Evolutionary conservation across 306 rosid species (phyloP).

Genomic region (Malus fusca): DNA sequence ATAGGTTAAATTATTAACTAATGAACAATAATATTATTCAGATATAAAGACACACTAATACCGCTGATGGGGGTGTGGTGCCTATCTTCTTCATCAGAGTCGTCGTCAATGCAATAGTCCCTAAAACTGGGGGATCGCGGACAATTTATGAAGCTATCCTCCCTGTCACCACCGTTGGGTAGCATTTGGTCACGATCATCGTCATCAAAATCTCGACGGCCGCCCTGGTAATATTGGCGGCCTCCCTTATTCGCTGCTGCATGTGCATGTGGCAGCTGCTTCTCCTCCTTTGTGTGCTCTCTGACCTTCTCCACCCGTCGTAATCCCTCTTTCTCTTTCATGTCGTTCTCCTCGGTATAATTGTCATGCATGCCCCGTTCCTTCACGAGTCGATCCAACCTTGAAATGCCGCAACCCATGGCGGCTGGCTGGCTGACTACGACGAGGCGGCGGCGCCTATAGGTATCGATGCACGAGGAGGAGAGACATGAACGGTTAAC

Average conservation of each 20-base stretch:
- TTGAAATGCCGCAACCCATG: slow-evolving; percentile 72
- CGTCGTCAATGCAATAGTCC: slow-evolving; percentile 33
- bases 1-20: too few species aligned
- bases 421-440: background rate
- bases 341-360: background rate
- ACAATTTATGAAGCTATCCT: slow-evolving; percentile 7
- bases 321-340: slow-evolving; percentile 7
- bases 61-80: background rate
- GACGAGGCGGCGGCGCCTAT: background rate
- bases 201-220: background rate
- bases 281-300: background rate
- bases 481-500: background rate
- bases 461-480: background rate
- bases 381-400: background rate
- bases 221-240: background rate
- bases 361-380: background rate
- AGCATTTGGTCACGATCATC: background rate
- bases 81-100: background rate
- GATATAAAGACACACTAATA: too few species aligned
- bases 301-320: background rate
- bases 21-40: too few species aligned
- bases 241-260: background rate
- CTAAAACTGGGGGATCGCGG: slow-evolving; percentile 55
- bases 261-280: background rate
- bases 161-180: background rate